Evolutionary conservation across 2,329 filamentous ascomycete genomes (phyloP).

Genomic region (Xylariaceae sp.): DNA sequence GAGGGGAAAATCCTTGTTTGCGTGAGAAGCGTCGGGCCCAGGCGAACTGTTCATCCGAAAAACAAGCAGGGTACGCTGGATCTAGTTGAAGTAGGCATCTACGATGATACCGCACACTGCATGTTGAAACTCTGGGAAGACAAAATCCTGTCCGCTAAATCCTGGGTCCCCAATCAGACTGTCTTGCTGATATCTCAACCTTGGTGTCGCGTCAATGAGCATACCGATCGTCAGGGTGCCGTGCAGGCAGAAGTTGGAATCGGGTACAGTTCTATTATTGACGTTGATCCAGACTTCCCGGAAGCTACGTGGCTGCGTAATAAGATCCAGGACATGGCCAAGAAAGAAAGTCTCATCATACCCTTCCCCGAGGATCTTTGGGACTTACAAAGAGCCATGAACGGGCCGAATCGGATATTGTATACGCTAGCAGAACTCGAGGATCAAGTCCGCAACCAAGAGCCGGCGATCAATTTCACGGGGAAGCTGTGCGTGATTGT

Average conservation of each 20-base stretch:
- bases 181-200: slow-evolving; percentile 49
- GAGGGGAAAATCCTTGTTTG: slow-evolving; percentile 52
- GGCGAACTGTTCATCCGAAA: slow-evolving; percentile 45
- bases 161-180: slow-evolving; percentile 46
- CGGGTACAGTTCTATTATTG: slow-evolving; percentile 45
- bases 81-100: slow-evolving; percentile 48
- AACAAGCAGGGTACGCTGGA: slow-evolving; percentile 44
- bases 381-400: slow-evolving; percentile 34
- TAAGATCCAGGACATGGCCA: slow-evolving; percentile 44
- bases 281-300: slow-evolving; percentile 51
- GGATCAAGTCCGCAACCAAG: slow-evolving; percentile 35
- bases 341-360: slow-evolving; percentile 47
- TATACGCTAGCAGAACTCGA: slow-evolving; percentile 44
- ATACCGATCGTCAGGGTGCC: neutral
- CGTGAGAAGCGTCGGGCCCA: slow-evolving; percentile 53
- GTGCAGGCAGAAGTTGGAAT: slow-evolving; percentile 28
- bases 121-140: slow-evolving; percentile 53
- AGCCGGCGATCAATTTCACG: slow-evolving; percentile 34
- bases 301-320: slow-evolving; percentile 52
- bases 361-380: slow-evolving; percentile 42
- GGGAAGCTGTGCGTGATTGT: slow-evolving; percentile 40
- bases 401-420: slow-evolving; percentile 34
- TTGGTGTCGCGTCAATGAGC: slow-evolving; percentile 19
- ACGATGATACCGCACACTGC: slow-evolving; percentile 54
- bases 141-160: slow-evolving; percentile 41